Evolutionary conservation across 331 rosid genomes (phyloP).

Genomic region (Pyracantha coccinea): DNA sequence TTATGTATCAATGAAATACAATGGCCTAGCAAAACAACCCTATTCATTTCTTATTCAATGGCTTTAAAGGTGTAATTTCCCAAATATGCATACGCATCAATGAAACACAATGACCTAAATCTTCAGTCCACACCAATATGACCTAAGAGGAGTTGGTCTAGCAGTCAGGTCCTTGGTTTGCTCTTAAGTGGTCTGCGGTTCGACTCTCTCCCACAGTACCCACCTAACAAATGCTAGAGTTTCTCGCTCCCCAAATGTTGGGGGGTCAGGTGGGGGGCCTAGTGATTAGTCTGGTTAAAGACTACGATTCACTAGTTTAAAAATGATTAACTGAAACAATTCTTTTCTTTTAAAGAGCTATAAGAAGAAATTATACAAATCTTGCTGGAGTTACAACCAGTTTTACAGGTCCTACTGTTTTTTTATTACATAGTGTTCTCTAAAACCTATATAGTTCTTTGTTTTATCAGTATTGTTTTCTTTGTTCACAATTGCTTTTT

Average conservation of each 20-base stretch:
- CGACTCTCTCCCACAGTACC: no score
- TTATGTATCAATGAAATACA: background rate
- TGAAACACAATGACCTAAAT: background rate
- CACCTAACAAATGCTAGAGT: no score
- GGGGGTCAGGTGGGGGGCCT: no score
- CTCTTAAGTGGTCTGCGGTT: no score
- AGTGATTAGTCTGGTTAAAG: no score
- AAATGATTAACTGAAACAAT: background rate
- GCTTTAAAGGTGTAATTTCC: background rate
- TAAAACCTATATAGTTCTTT: background rate
- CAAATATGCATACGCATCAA: background rate
- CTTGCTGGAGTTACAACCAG: background rate
- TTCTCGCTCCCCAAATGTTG: no score
- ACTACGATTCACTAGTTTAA: no score
- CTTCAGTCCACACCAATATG: background rate
- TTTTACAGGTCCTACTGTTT: background rate
- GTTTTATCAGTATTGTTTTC: background rate
- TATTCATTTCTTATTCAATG: background rate
- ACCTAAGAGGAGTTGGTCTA: no score
- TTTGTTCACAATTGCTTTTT: background rate
- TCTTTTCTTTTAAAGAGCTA: background rate
- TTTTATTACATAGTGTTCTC: background rate
- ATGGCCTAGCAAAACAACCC: background rate
- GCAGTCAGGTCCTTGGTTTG: no score
- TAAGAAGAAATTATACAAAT: background rate